Evolutionary conservation across 1,284 basidiomycete genomes (phyloP).

Genomic region (Phellopilus nigrolimitatus): DNA sequence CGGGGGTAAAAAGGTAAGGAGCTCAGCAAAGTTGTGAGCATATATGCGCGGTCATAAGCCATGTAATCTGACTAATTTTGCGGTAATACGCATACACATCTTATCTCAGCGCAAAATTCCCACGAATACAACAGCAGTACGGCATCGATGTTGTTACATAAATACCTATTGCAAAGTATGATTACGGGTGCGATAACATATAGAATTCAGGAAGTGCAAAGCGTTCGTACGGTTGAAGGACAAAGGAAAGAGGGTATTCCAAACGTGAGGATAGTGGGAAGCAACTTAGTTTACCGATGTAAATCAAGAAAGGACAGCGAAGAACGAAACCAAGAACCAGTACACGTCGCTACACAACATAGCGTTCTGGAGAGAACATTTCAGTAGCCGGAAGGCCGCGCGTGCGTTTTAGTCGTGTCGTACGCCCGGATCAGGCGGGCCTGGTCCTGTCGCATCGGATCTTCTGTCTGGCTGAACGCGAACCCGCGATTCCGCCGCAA

Average conservation of each 20-base stretch:
- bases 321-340: not conserved
- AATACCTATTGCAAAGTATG: too few species aligned
- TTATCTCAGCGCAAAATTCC: too few species aligned
- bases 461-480: conserved; percentile 94
- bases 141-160: not conserved
- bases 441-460: conserved; percentile 77
- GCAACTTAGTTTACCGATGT: not conserved
- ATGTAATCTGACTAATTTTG: too few species aligned
- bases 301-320: not conserved
- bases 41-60: too few species aligned
- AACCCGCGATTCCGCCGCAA: conserved; percentile 93
- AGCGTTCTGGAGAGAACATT: not conserved
- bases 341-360: not conserved
- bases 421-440: conserved; percentile 84
- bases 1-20: not conserved
- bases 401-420: conserved; percentile 75
- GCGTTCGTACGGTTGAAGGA: too few species aligned
- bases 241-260: not conserved
- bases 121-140: too few species aligned
- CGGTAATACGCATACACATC: too few species aligned
- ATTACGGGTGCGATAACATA: not conserved
- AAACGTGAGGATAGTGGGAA: not conserved
- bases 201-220: not conserved
- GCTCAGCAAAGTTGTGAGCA: too few species aligned
- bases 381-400: conserved; percentile 70